Base-by-base conservation (phyloP, 2,329 filamentous ascomycete genomes). In the Neoarthrinium moseri region DNA sequence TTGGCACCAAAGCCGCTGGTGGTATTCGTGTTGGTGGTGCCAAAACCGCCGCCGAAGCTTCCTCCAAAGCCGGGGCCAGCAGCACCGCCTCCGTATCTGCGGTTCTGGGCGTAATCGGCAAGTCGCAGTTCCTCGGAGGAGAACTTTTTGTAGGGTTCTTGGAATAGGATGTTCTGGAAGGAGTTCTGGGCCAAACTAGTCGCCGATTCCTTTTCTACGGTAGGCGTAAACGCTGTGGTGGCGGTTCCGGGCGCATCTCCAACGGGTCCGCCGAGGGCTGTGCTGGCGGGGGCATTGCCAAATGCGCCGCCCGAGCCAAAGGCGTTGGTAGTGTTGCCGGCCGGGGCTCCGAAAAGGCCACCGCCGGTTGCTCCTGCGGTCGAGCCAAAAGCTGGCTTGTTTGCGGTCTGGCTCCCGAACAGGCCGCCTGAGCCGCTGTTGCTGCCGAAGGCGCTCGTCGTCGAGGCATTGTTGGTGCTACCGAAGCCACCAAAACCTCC, bases 91-190 rank as follows among this genome's bases (percentile, higher is more conserved):
- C 91, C 94, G 63, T 81, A 89, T 44, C 86, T 86, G 48, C 91
- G 84, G 41, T 91, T 91, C 66, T 91, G 87, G 48, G 85, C 81
- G 64, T 99, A 99, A 67, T 99, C 94, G 36, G 83, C 89, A 50
- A 95, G 68, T 60, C 89, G 79, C 44, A 94, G 70, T 65, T 94
- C 86, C 58, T 89, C 94, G n/a, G 89, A 81, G 8, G 92, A 96
- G 74, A 87, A 97, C 64, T 94, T 95, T 65, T 84, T 85, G 71
- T 92, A 95, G 2, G 86, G 80, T 20, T 85, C 83, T 69, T 87
- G 85, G 64, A 92, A 91, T 18, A 86, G 72, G 46, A 95, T 82
- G 56, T 84, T 92, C 66, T 94, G 89, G 65, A 87, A 95, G 4
- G 85, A 77, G 59, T 86, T 81, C 57, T 78, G 60, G 45, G 69